Conservation (phyloP, 352 stramenopile genomes). For the Globisporangium cystogenes region DNA sequence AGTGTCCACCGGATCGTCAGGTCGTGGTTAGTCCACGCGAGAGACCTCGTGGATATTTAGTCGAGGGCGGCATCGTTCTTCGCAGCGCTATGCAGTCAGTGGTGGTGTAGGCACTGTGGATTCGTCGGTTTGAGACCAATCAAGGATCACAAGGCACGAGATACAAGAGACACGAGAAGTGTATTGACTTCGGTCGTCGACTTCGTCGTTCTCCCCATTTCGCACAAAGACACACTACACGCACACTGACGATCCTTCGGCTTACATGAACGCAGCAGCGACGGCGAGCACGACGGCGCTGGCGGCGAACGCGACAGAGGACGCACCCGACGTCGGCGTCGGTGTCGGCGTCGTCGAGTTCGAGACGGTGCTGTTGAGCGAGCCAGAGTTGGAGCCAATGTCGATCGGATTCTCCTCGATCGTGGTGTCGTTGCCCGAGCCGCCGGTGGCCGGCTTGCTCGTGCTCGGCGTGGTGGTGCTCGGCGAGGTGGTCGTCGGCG, state of each 20-base stretch:
- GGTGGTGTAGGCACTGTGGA: no score
- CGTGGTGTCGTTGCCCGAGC: neutral
- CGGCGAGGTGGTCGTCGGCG: neutral
- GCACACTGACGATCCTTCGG: neutral
- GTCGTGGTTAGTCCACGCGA: neutral
- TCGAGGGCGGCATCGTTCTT: no score
- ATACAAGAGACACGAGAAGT: no score
- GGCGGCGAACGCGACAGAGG: neutral
- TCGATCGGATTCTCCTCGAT: neutral
- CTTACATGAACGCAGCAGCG: slow-evolving; percentile 3
- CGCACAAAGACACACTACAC: neutral
- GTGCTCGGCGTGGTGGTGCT: neutral
- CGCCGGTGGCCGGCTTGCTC: slow-evolving; percentile 2
- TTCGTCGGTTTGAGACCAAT: no score
- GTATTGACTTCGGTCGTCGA: neutral
- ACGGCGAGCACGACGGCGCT: neutral
- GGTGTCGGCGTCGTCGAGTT: neutral
- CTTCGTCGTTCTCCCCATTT: neutral
- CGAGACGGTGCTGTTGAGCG: no score
- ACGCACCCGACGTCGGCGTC: neutral
- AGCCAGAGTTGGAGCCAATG: neutral
- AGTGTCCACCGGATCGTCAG: neutral
- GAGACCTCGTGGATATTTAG: no score
- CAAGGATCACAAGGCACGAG: no score
- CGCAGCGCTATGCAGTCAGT: no score